Conservation (phyloP, 768 basidiomycete species). For the Boletus fagicola region DNA sequence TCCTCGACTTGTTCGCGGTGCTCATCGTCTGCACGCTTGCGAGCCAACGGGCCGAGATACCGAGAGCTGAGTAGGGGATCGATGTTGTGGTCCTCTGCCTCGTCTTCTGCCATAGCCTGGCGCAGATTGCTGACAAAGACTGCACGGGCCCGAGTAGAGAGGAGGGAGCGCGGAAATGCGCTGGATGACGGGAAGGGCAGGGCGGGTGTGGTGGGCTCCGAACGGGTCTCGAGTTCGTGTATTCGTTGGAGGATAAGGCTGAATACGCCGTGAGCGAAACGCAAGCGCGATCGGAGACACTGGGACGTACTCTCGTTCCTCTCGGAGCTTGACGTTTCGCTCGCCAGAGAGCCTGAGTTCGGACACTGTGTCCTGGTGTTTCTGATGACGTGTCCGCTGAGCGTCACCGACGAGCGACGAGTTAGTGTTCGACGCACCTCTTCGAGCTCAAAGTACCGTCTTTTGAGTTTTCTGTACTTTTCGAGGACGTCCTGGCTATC, state of each 20-base stretch:
- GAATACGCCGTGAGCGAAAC: slow-evolving; percentile 5
- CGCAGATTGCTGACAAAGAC: not conserved
- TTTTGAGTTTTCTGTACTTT: slow-evolving; percentile 65
- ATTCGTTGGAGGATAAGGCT: slow-evolving; percentile 61
- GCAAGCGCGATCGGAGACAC: not conserved
- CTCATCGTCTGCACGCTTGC: slow-evolving; percentile 46
- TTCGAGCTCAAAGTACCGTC: slow-evolving; percentile 64
- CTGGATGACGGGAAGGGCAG: slow-evolving; percentile 41
- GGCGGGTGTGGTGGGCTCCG: slow-evolving; percentile 30
- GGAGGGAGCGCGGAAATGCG: slow-evolving; percentile 49
- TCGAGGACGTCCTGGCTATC: slow-evolving; percentile 50
- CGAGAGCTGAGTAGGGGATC: slow-evolving; percentile 50
- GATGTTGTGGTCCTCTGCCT: slow-evolving; percentile 41
- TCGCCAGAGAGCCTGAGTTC: slow-evolving; percentile 62
- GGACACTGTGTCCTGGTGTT: slow-evolving; percentile 55
- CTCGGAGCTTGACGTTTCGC: slow-evolving; percentile 57
- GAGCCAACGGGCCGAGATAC: slow-evolving; percentile 44
- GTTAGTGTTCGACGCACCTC: slow-evolving; percentile 48
- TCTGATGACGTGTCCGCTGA: slow-evolving; percentile 34
- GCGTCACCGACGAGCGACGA: not conserved
- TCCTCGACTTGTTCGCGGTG: slow-evolving; percentile 42
- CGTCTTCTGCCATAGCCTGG: slow-evolving; percentile 45
- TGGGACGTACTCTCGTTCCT: slow-evolving; percentile 59
- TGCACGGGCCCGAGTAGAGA: slow-evolving; percentile 41
- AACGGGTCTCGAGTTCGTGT: slow-evolving; percentile 53